Conservation (phyloP, 2,329 filamentous ascomycete species). For the Ascochyta pisi region DNA sequence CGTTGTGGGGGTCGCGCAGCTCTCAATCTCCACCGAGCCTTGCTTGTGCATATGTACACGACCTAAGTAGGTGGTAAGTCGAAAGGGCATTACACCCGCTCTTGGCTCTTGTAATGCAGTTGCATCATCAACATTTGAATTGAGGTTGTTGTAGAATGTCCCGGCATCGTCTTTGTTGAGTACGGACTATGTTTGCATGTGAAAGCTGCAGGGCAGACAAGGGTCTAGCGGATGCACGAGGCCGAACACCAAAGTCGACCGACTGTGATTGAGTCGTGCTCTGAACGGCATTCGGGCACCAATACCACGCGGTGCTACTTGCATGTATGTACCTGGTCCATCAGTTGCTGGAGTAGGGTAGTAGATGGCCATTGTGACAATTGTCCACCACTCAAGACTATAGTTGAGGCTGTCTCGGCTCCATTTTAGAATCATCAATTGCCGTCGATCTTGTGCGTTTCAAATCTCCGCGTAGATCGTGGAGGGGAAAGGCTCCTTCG, state of each 20-base stretch:
- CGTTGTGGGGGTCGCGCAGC: conserved; percentile 16
- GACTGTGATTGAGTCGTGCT: conserved; percentile 17
- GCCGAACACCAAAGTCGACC: conserved; percentile 18
- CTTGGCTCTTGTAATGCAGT: background rate
- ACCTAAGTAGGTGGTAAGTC: background rate
- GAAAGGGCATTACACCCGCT: background rate
- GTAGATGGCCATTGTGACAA: conserved; percentile 1
- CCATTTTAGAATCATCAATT: background rate
- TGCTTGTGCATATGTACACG: background rate
- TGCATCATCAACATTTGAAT: background rate
- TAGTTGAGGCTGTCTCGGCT: background rate
- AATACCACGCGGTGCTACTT: background rate
- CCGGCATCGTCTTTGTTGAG: background rate
- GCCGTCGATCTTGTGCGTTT: background rate
- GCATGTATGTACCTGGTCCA: background rate
- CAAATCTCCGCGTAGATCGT: background rate
- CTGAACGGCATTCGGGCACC: conserved; percentile 10
- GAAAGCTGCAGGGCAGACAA: conserved; percentile 18
- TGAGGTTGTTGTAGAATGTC: background rate
- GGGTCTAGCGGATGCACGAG: conserved; percentile 24
- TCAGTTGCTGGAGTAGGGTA: background rate
- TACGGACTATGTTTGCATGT: conserved; percentile 21
- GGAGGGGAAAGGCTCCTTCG: background rate
- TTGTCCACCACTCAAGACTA: conserved; percentile 7
- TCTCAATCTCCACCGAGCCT: conserved; percentile 6